These are phyloP conservation scores for Oryza australiensis DNA, from an alignment of 176 grass and related monocot species.

Conservation along the genomic window DNA sequence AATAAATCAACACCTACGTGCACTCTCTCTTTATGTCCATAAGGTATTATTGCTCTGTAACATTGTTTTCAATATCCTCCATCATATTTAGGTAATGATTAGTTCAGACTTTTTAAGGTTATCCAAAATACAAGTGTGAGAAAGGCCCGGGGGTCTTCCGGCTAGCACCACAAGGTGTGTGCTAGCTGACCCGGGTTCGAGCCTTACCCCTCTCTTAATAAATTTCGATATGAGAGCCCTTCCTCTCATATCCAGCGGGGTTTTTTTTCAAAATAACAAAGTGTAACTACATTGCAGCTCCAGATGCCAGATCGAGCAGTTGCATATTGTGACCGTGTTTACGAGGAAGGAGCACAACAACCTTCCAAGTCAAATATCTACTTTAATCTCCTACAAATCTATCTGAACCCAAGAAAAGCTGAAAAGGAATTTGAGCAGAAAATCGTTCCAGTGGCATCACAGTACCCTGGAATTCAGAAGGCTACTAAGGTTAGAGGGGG, in stretches of 20 bases:
- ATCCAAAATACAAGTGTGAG: slow-evolving; percentile 16
- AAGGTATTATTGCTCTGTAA: slow-evolving; percentile 60
- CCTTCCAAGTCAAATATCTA: slow-evolving; percentile 93
- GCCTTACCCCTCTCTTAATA: too few relatives aligned
- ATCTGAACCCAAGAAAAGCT: slow-evolving; percentile 81
- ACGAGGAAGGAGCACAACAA: slow-evolving; percentile 65
- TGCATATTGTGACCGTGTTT: slow-evolving; percentile 94
- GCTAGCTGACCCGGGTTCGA: too few relatives aligned
- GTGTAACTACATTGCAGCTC: slow-evolving; percentile 56
- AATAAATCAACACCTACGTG: slow-evolving; percentile 89
- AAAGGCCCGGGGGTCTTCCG: too few relatives aligned
- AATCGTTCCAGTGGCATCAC: slow-evolving; percentile 64
- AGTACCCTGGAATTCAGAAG: slow-evolving; percentile 62
- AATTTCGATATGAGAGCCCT: too few relatives aligned
- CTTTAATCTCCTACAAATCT: slow-evolving; percentile 94
- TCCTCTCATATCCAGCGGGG: too few relatives aligned
- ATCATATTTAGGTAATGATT: slow-evolving; percentile 13
- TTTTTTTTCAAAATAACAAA: slow-evolving; percentile 6
- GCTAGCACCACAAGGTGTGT: too few relatives aligned
- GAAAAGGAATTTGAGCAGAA: slow-evolving; percentile 74
- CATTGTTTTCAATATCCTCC: slow-evolving; percentile 4
- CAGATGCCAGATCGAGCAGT: slow-evolving; percentile 74
- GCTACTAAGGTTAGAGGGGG: slow-evolving; percentile 55
- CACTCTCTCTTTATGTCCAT: slow-evolving; percentile 95
- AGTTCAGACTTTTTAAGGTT: slow-evolving; percentile 18